phyloP scores from a whole-genome alignment of 345 rosid species.

The Eucalyptus rudis region DNA sequence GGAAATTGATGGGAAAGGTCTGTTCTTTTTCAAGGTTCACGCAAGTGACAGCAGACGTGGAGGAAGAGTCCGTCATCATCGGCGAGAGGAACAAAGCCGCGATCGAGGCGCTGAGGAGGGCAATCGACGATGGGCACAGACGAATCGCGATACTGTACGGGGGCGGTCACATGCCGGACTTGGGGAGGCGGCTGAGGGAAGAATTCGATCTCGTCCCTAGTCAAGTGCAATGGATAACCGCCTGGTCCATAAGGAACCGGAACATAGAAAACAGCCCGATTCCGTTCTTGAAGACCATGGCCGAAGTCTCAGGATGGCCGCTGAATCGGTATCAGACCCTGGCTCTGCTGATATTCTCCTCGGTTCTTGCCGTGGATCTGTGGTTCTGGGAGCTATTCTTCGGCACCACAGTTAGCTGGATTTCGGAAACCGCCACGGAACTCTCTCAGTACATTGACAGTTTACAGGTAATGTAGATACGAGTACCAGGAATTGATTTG shows the following conservation, averaged over 20 bases:
- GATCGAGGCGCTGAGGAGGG: constrained; percentile 46
- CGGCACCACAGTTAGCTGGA: constrained; percentile 42
- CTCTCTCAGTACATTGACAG: constrained; percentile 22
- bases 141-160: constrained; percentile 78
- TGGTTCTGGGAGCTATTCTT: constrained; percentile 85
- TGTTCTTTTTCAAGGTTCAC: constrained; percentile 41
- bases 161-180: constrained; percentile 98
- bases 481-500: neutral
- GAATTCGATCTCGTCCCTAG: constrained; percentile 68
- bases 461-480: constrained; percentile 15
- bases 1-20: neutral
- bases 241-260: constrained; percentile 77
- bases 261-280: constrained; percentile 27
- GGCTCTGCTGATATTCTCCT: constrained; percentile 67
- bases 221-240: constrained; percentile 68
- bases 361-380: constrained; percentile 72
- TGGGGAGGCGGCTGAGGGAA: constrained; percentile 67
- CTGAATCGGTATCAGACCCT: constrained; percentile 78
- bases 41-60: constrained; percentile 61
- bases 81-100: constrained; percentile 91
- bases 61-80: constrained; percentile 71
- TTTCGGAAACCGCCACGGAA: constrained; percentile 31
- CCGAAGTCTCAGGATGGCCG: constrained; percentile 74
- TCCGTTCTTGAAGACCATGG: constrained; percentile 59
- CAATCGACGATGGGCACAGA: constrained; percentile 57